phyloP scores from a whole-genome alignment of 2,329 filamentous ascomycete species.

The Aspergillus bombycis region DNA sequence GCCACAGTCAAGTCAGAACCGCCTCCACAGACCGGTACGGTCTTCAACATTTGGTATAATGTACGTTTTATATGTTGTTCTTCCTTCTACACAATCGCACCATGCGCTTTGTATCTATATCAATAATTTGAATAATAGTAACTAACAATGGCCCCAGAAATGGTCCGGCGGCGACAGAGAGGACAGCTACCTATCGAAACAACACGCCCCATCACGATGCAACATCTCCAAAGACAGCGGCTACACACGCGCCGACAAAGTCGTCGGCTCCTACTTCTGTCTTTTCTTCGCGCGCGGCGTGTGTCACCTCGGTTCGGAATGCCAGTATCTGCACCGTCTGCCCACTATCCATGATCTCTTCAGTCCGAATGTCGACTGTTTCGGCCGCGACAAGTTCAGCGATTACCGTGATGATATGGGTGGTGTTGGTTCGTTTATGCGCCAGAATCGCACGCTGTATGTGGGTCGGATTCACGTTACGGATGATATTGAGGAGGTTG shows the following conservation, averaged over 20 bases:
- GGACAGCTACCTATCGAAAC: constrained; percentile 84
- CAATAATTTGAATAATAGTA: neutral
- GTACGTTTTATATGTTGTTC: neutral
- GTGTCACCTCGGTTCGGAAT: constrained; percentile 85
- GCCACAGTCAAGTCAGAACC: constrained; percentile 80
- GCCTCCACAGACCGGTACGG: constrained; percentile 88
- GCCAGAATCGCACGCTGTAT: constrained; percentile 92
- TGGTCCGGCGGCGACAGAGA: constrained; percentile 96
- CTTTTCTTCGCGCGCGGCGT: constrained; percentile 81
- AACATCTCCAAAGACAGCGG: constrained; percentile 79
- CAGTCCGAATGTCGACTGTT: constrained; percentile 93
- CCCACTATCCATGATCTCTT: constrained; percentile 87
- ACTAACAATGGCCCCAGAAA: constrained; percentile 53
- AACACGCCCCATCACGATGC: constrained; percentile 80
- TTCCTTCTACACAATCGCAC: neutral
- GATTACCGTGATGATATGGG: constrained; percentile 98
- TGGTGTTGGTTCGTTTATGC: constrained; percentile 89
- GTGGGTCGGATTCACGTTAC: constrained; percentile 92
- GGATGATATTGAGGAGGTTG: constrained; percentile 96
- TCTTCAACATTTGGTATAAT: constrained; percentile 99
- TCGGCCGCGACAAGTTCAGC: constrained; percentile 87
- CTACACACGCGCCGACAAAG: constrained; percentile 76
- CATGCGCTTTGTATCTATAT: neutral
- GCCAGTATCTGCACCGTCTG: constrained; percentile 88
- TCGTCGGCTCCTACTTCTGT: constrained; percentile 86